Percentiles rank a stretch among this genome's conserved stretches.
Conservation (phyloP, 164 flowering plant species). For the Annona cherimola region DNA sequence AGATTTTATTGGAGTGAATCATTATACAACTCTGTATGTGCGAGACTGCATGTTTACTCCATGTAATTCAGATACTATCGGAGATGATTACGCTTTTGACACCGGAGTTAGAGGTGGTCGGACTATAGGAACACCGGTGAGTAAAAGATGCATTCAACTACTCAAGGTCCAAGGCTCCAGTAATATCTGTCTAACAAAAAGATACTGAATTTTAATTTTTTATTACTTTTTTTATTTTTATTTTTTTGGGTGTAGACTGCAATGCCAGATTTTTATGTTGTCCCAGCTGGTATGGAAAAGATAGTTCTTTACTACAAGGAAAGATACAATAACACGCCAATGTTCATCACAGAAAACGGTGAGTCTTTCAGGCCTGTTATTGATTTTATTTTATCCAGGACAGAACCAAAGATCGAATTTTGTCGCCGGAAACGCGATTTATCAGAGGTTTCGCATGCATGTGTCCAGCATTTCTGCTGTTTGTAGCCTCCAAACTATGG, state of each 20-base stretch:
- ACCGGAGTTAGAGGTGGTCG: slow-evolving; percentile 15
- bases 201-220: no score
- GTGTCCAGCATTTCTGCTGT: no score
- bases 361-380: not conserved
- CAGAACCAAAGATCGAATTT: not conserved
- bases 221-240: not conserved
- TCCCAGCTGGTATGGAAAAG: slow-evolving; percentile 16
- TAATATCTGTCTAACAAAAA: no score
- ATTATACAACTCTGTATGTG: slow-evolving; percentile 13
- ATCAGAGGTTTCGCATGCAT: no score
- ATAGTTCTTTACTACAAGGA: slow-evolving; percentile 10
- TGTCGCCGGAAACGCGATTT: not conserved
- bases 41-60: slow-evolving; percentile 18
- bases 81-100: not conserved
- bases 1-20: slow-evolving; percentile 36
- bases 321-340: slow-evolving; percentile 20
- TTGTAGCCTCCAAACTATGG: no score
- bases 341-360: slow-evolving; percentile 28
- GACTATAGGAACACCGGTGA: slow-evolving; percentile 20
- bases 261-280: slow-evolving; percentile 8
- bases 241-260: slow-evolving; percentile 7
- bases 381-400: not conserved
- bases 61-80: not conserved
- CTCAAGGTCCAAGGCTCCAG: no score
- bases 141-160: no score